Conservation (phyloP, 2,329 filamentous ascomycete species). For the Monosporascus sp. region DNA sequence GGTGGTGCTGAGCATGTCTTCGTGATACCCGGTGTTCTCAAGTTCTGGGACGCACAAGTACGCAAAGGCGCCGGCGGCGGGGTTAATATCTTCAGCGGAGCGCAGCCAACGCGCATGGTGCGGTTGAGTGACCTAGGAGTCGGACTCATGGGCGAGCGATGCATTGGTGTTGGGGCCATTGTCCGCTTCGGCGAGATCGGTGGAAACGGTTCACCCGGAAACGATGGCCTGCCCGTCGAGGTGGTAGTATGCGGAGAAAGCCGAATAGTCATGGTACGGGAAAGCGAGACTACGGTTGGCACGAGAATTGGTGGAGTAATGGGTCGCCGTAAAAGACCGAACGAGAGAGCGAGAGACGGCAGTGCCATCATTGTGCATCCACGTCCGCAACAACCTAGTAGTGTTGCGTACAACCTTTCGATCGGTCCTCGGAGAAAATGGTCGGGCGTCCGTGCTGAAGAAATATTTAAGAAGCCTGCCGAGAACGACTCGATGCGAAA, state of each 20-base stretch:
- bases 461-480: conserved; percentile 8
- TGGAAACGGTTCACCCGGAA: conserved; percentile 14
- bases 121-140: conserved; percentile 47
- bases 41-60: conserved; percentile 56
- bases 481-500: conserved; percentile 20
- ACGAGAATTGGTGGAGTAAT: conserved; percentile 36
- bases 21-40: conserved; percentile 47
- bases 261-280: conserved; percentile 48
- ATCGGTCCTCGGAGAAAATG: conserved; percentile 22
- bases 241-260: conserved; percentile 51
- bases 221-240: conserved; percentile 43
- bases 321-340: conserved; percentile 21
- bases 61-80: conserved; percentile 45
- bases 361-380: conserved; percentile 53
- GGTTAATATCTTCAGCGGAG: conserved; percentile 50
- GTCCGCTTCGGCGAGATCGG: conserved; percentile 27
- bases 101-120: conserved; percentile 50
- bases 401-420: conserved; percentile 44
- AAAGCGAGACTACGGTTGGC: conserved; percentile 43
- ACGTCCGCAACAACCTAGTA: conserved; percentile 34
- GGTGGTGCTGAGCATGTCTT: conserved; percentile 51
- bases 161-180: conserved; percentile 45
- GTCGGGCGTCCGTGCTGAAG: conserved; percentile 8
- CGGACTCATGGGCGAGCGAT: conserved; percentile 52
- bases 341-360: conserved; percentile 31